Evolutionary conservation across 2,329 filamentous ascomycete genomes (phyloP).

Genomic region (Aspergillus sp.): DNA sequence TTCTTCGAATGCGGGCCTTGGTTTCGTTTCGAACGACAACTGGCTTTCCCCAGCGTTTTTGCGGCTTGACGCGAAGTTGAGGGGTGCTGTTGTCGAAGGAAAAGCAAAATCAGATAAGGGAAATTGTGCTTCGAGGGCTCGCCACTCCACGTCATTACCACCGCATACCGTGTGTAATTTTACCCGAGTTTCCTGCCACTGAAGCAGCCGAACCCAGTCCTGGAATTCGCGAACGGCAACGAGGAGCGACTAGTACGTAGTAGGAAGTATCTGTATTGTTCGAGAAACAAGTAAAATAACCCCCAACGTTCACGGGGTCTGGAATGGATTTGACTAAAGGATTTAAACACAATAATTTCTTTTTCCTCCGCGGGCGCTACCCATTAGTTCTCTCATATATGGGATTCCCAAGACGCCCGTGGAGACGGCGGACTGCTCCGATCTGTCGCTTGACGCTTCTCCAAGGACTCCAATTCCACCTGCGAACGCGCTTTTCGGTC

Average conservation of each 20-base stretch:
- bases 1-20: background rate
- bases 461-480: constrained; percentile 3
- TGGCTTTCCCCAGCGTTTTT: background rate
- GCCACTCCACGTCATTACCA: constrained; percentile 17
- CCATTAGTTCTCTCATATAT: background rate
- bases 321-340: background rate
- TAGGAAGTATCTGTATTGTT: background rate
- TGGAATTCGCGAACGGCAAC: background rate
- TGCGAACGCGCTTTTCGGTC: background rate
- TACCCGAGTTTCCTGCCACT: constrained; percentile 3
- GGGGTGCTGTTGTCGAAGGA: background rate
- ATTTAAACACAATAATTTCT: background rate
- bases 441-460: constrained; percentile 11
- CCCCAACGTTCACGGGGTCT: background rate
- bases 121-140: background rate
- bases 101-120: constrained; percentile 17
- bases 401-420: background rate
- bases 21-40: background rate
- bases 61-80: background rate
- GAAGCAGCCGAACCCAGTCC: background rate
- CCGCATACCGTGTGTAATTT: constrained; percentile 15
- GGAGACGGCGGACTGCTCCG: constrained; percentile 14
- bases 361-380: constrained; percentile 1
- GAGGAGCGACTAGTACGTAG: background rate
- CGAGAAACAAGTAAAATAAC: background rate